Base-by-base conservation (phyloP, 164 flowering plant genomes). In the Nelumbo lutea region DNA sequence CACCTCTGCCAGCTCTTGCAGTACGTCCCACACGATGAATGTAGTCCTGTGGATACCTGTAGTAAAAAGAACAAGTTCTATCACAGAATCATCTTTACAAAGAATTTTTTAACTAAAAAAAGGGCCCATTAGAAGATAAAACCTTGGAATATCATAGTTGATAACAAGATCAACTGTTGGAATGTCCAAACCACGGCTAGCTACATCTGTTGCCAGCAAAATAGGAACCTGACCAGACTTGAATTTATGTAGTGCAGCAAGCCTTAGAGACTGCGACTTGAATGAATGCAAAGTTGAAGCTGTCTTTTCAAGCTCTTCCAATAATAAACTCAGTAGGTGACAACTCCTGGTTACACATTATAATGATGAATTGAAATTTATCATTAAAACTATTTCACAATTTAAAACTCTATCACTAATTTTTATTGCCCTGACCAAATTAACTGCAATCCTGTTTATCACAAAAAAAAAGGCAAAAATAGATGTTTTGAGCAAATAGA, bases 1-100 rank as follows among this genome's bases (percentile, higher is more conserved):
- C 99, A 62, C 89, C 95, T 79, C 98, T 84, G 61, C 99, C 99
- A 74, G 96, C 98, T 85, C 97, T 87, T 65, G 97, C 99, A 76
- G 99, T 96, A 83, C 98, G 96, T 53, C 98, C 98, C 45, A 90
- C 99, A 75, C 95, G 97, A 78, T 96, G 98, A 72, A 93, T 83
- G 74, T 96, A 96, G 72, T 96, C 99, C 64, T 82, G 80, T n/a
- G 97, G 86, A 74, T 66, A 74, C 79, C 99, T 95, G 82, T 64
- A 74, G 15, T 45, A 42, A 60, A 38, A 52, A 43, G 66, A 48
- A 52, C 47, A 69, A 62, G 14, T 59, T 45, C 27, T 6, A 50
- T n/a, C 10, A n/a, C 14, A 10, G 8, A 70, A 9, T 43, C 7
- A 6, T 41, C 14, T 57, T 65, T 61, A 38, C 1, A 43, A 8